Base-by-base conservation (phyloP, 225 moss, liverwort and hornwort species). In the Lunularia cruciata region DNA sequence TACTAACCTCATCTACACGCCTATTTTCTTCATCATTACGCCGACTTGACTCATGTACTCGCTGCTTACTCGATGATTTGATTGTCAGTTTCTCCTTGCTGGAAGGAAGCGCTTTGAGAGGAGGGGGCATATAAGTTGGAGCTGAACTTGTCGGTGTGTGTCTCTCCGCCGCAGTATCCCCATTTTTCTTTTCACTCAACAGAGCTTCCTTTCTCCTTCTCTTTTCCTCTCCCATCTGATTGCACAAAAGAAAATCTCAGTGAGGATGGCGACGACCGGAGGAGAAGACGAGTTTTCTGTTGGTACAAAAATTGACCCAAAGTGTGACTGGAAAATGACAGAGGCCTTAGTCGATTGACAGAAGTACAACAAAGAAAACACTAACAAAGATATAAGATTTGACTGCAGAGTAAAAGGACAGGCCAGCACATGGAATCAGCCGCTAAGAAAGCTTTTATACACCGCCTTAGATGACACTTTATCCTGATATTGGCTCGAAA, bases 11-110 rank as follows among this genome's bases (percentile, higher is more conserved):
- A 14, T 67, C 70, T 45, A 37, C 13, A 34, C 46, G 60, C 56
- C 70, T 73, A 65, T 40, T 63, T 37, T 60, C 31, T 23, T 72
- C 75, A 32, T 83, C 75, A n/a, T 8, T 36, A 49, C 58, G 71
- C 36, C 73, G 61, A 34, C 62, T 68, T 62, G 71, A 51, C 20
- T 72, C 73, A 43, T 74, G 70, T 39, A 74, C 26, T 28, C 77
- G 73, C 57, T 82, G 81, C 36, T 82, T 82, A 69, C 56, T 77
- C 4, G 81, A 82, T 74, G 81, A 82, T 71, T 82, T 82, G 39
- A 82, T 53, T 14, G 71, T 74, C 31, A 82, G 71, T 63, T 82
- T 82, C 60, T 82, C 77, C 71, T 82, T 82, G 47, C 28, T 45
- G 3, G 60, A 9, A 9, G 42, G 26, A 5, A 33, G 32, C 25